Base-by-base conservation (phyloP, 371 early-diverging fungal genomes). In the Dinochytrium kinnereticum region DNA sequence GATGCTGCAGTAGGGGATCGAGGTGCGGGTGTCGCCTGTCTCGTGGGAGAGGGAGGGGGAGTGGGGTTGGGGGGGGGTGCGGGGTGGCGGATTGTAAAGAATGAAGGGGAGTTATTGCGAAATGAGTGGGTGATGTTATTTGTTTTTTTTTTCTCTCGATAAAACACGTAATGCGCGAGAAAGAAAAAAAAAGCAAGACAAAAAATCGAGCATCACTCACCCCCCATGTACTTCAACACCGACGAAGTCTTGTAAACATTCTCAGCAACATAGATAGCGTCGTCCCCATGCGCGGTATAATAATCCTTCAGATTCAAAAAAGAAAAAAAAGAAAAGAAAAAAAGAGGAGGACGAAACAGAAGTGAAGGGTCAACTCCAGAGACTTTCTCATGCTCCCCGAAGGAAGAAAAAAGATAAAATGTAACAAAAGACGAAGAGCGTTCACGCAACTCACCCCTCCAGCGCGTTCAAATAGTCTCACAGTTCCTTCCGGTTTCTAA, bases 251-350 rank as follows among this genome's bases (percentile, higher is more conserved):
- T 93, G 88, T 92, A 97, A 1, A 97, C 90, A 44, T 82, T 78
- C 49, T 91, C 85, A 2, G 98, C 96, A 28, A 95, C 89, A 73
- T 88, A 93, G 24, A 87, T 74, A 0, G 98, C 98, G 74, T 97
- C 95, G 5, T 91, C 90, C 0, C 94, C 97, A 75, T 97, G 97
- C 0, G 93, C 91, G 51, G 91, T 92, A 78, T 95, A 97, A 76
- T 84, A 90, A 38, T 91, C 90, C 82, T 79, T 26, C 7, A 59
- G 31, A 31, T 51, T 33, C 38, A 50, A 30, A 28, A 10, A 17
- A 36, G 37, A 34, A 34, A 30, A 49, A 10, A 50, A n/a, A 31
- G n/a, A 34, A 30, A 50, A 19, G 1, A 39, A 21, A 53, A 66
- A n/a, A n/a, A n/a, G n/a, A n/a, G n/a, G n/a, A n/a, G n/a, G n/a